These are phyloP conservation scores for Solidago caesia DNA, from an alignment of 129 eudicot species.

Conservation along the genomic window DNA sequence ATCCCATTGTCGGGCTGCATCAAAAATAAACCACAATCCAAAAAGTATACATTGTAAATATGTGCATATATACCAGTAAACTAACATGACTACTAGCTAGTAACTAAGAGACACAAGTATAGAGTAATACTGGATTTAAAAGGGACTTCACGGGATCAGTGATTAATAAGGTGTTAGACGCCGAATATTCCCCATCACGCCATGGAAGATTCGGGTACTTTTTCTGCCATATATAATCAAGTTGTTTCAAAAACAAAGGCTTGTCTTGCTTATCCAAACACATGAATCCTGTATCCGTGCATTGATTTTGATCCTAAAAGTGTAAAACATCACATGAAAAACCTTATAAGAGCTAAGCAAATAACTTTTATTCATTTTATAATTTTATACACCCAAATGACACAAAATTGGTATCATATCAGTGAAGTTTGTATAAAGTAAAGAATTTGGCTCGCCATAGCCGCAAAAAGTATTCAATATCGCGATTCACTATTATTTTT, in stretches of 20 bases:
- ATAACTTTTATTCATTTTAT: too few species aligned
- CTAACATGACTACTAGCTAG: too few species aligned
- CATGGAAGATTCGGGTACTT: slow-evolving; percentile 22
- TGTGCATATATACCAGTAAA: not conserved
- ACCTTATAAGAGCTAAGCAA: too few species aligned
- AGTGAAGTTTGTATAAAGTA: too few species aligned
- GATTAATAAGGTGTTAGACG: slow-evolving; percentile 47
- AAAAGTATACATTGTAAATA: too few species aligned
- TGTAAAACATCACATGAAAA: not conserved
- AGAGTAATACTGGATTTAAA: slow-evolving; percentile 57
- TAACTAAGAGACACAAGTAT: not conserved
- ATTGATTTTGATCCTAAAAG: slow-evolving; percentile 57
- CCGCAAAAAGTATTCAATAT: too few species aligned
- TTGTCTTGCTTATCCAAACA: slow-evolving; percentile 42
- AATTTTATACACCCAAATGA: too few species aligned
- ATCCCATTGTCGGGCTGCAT: slow-evolving; percentile 64
- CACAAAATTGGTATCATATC: too few species aligned
- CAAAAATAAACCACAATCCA: not conserved
- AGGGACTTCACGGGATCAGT: slow-evolving; percentile 47
- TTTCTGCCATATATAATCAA: slow-evolving; percentile 41
- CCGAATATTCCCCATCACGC: slow-evolving; percentile 31
- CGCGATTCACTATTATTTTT: too few species aligned
- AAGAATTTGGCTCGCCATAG: too few species aligned
- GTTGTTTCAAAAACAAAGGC: slow-evolving; percentile 65
- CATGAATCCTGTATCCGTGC: slow-evolving; percentile 41